Conservation (phyloP, 2,329 filamentous ascomycete genomes). For the Aspergillus pseudonomiae region DNA sequence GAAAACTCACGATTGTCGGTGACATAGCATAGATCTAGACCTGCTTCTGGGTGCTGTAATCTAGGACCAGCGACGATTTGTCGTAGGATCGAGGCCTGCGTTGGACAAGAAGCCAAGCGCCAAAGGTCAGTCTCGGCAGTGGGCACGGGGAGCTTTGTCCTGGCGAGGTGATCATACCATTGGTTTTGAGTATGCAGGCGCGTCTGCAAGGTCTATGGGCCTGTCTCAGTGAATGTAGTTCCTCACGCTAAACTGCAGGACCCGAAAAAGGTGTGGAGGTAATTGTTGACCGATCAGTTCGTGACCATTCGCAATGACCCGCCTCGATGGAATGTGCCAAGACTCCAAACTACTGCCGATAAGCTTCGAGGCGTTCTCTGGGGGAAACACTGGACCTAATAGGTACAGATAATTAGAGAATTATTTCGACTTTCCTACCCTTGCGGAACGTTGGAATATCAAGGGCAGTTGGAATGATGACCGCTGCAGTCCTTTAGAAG, state of each 20-base stretch:
- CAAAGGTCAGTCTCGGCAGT: constrained; percentile 21
- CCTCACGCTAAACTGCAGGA: background rate
- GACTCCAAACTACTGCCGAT: background rate
- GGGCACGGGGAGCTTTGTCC: background rate
- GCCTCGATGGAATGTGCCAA: constrained; percentile 4
- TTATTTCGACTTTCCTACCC: background rate
- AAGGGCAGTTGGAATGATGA: background rate
- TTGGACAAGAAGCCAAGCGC: constrained; percentile 17
- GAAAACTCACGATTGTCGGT: constrained; percentile 66
- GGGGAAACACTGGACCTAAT: background rate
- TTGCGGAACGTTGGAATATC: background rate
- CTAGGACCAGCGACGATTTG: constrained; percentile 90
- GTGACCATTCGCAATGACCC: constrained; percentile 4
- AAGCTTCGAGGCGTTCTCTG: background rate
- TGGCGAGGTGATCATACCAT: constrained; percentile 7
- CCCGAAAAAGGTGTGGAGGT: background rate
- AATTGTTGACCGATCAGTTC: background rate
- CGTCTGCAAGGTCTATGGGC: background rate
- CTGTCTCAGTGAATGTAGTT: background rate
- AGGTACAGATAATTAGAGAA: background rate
- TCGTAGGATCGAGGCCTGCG: constrained; percentile 73
- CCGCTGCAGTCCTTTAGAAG: background rate
- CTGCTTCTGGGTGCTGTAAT: constrained; percentile 79
- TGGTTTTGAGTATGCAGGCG: background rate
- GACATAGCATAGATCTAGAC: constrained; percentile 93